phyloP scores from a whole-genome alignment of 176 grass and related monocot species.

The Oryza glaberrima region DNA sequence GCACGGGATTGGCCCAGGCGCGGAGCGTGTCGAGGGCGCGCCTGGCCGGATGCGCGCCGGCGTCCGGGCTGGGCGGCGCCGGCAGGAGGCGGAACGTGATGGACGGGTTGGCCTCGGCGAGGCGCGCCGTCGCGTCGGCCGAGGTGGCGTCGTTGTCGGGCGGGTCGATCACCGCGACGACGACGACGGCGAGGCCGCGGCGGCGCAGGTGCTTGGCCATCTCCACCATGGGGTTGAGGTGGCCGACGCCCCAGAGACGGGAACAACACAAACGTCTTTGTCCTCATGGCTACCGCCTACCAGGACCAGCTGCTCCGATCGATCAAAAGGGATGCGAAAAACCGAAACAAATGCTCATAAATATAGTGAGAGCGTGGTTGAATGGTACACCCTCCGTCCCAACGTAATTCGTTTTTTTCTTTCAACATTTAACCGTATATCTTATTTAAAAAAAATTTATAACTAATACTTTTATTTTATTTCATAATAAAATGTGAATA shows the following conservation, averaged over 20 bases:
- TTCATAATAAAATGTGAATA: too few relatives aligned
- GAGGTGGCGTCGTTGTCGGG: slow-evolving; percentile 38
- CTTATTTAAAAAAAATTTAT: too few relatives aligned
- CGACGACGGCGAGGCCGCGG: slow-evolving; percentile 34
- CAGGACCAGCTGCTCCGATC: neutral
- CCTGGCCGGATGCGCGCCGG: slow-evolving; percentile 6
- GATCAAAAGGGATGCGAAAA: neutral
- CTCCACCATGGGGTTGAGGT: slow-evolving; percentile 68
- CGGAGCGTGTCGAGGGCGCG: slow-evolving; percentile 18
- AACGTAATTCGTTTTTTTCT: too few relatives aligned
- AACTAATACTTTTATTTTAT: too few relatives aligned
- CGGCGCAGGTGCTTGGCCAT: slow-evolving; percentile 53
- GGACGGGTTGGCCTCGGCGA: slow-evolving; percentile 41
- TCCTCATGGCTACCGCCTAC: neutral
- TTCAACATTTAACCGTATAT: too few relatives aligned
- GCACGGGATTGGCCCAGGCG: too few relatives aligned
- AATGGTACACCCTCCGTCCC: too few relatives aligned
- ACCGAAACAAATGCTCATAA: neutral
- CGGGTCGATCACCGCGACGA: slow-evolving; percentile 45
- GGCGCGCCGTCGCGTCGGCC: slow-evolving; percentile 22
- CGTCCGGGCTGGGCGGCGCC: slow-evolving; percentile 27
- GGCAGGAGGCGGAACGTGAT: slow-evolving; percentile 52
- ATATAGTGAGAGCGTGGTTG: neutral
- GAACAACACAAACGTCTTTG: slow-evolving; percentile 60
- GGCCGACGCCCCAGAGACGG: slow-evolving; percentile 54